phyloP scores from a whole-genome alignment of 2,329 filamentous ascomycete species.

The Helotiales sp. region DNA sequence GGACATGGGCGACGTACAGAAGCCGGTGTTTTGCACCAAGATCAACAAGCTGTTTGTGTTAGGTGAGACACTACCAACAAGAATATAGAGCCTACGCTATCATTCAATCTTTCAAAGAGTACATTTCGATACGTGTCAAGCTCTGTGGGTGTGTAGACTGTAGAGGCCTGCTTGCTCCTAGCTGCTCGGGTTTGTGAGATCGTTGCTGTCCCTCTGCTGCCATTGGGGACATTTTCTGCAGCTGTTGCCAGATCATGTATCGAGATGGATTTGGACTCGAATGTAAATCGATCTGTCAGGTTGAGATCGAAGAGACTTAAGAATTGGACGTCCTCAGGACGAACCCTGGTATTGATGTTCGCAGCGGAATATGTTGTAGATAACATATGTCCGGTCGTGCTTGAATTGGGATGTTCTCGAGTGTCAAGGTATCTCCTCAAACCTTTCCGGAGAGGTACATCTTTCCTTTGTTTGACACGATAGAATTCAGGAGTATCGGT shows the following conservation, averaged over 20 bases:
- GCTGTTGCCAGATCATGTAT: neutral
- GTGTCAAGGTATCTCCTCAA: slow-evolving; percentile 6
- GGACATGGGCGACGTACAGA: slow-evolving; percentile 12
- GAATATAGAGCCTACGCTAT: slow-evolving; percentile 13
- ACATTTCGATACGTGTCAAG: slow-evolving; percentile 9
- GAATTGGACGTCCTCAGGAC: slow-evolving; percentile 11
- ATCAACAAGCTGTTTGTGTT: slow-evolving; percentile 20
- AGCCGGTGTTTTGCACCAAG: slow-evolving; percentile 21
- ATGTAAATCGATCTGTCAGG: slow-evolving; percentile 7
- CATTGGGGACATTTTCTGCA: neutral
- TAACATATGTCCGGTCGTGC: neutral
- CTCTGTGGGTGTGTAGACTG: slow-evolving; percentile 9
- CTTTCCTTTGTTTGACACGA: slow-evolving; percentile 13
- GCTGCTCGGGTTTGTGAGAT: neutral
- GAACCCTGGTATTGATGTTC: slow-evolving; percentile 8
- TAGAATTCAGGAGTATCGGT: slow-evolving; percentile 13
- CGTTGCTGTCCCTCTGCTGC: neutral
- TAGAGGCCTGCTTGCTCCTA: slow-evolving; percentile 7
- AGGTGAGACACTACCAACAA: neutral
- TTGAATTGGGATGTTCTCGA: neutral
- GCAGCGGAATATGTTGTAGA: slow-evolving; percentile 4
- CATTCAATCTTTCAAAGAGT: slow-evolving; percentile 15
- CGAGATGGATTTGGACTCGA: slow-evolving; percentile 5
- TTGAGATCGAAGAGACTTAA: slow-evolving; percentile 12
- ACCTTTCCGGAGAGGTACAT: slow-evolving; percentile 11